Conservation (phyloP, 2,329 filamentous ascomycete genomes). For the Botrytis porri region DNA sequence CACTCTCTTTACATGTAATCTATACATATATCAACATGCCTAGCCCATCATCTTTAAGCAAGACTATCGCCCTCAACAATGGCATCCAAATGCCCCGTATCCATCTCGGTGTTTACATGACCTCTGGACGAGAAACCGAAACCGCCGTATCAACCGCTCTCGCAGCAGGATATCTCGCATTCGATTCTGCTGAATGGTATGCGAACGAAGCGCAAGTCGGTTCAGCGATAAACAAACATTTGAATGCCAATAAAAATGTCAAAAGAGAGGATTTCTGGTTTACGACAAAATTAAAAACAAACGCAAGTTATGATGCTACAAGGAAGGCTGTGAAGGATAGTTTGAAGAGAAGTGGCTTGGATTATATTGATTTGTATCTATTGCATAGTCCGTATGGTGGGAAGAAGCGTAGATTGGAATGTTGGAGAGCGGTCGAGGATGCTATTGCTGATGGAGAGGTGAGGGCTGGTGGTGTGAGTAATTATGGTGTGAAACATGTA, state of each 20-base stretch:
- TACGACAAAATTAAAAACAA: conserved; percentile 71
- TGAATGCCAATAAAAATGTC: conserved; percentile 51
- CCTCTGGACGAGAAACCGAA: conserved; percentile 58
- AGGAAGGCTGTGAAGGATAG: conserved; percentile 63
- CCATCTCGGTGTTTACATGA: conserved; percentile 72
- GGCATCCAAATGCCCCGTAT: conserved; percentile 62
- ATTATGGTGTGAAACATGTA: conserved; percentile 73
- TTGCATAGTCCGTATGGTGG: conserved; percentile 79
- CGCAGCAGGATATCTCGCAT: conserved; percentile 51
- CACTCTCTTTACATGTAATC: neutral
- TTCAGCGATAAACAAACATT: conserved; percentile 57
- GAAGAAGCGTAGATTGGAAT: conserved; percentile 61
- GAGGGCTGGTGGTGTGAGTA: conserved; percentile 70
- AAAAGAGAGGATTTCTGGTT: conserved; percentile 72
- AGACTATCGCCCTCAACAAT: conserved; percentile 15
- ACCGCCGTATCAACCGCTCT: conserved; percentile 47
- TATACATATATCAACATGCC: neutral
- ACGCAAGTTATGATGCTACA: conserved; percentile 63
- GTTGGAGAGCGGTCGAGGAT: conserved; percentile 75
- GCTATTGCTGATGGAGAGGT: conserved; percentile 70
- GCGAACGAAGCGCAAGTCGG: conserved; percentile 71
- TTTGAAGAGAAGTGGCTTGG: conserved; percentile 62
- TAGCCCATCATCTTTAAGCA: conserved; percentile 4
- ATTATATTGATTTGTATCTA: conserved; percentile 76
- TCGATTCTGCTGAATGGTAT: conserved; percentile 55